phyloP scores from a whole-genome alignment of 306 rosid genomes.

The Castanospermum australe region DNA sequence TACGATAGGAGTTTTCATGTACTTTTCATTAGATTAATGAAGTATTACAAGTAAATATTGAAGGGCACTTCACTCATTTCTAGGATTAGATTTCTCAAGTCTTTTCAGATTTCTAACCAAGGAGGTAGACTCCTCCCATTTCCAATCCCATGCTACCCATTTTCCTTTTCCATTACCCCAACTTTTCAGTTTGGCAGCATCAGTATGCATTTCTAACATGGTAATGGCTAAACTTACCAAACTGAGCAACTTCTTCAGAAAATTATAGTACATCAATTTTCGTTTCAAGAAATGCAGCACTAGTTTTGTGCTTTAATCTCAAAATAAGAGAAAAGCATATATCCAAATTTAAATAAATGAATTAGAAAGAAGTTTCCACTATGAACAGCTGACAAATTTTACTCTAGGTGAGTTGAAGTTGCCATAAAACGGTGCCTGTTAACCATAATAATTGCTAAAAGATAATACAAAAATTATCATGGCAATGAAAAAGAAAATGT shows the following conservation, averaged over 20 bases:
- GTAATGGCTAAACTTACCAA: not conserved
- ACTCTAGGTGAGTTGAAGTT: not conserved
- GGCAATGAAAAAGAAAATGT: not conserved
- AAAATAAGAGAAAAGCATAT: not conserved
- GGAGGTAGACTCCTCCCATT: not conserved
- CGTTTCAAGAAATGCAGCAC: not conserved
- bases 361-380: not conserved
- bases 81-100: not conserved
- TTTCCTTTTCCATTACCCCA: not conserved
- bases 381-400: slow-evolving; percentile 1
- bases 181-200: not conserved
- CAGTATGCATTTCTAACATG: not conserved
- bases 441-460: not conserved
- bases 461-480: not conserved
- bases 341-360: slow-evolving; percentile 18
- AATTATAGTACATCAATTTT: not conserved
- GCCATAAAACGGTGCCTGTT: not conserved
- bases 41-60: not conserved
- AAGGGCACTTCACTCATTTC: not conserved
- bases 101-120: not conserved
- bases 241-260: slow-evolving; percentile 6
- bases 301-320: not conserved
- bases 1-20: not conserved
- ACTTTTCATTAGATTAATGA: not conserved
- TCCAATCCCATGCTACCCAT: not conserved